phyloP scores from a whole-genome alignment of 2,329 filamentous ascomycete species.

The Trichoderma atroviride region DNA sequence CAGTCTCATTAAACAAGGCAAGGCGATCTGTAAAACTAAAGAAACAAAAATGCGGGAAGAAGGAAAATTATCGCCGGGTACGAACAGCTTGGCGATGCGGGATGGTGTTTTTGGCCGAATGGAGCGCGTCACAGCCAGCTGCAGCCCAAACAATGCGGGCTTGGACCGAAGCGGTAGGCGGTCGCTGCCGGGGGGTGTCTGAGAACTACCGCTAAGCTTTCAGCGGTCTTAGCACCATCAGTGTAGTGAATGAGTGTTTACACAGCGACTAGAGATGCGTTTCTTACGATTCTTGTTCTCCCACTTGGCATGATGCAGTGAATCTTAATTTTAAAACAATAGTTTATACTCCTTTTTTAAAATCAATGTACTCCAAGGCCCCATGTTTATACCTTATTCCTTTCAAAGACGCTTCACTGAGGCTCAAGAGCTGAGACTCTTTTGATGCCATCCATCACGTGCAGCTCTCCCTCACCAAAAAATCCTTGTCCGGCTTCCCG shows the following conservation, averaged over 20 bases:
- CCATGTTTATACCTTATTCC: no score
- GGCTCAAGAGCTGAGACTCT: not conserved
- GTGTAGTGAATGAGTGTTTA: not conserved
- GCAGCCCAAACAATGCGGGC: conserved; percentile 20
- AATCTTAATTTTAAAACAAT: not conserved
- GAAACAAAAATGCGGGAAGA: not conserved
- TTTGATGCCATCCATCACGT: conserved; percentile 1
- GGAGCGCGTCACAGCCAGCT: conserved; percentile 25
- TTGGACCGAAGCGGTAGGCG: conserved; percentile 18
- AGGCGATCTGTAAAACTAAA: not conserved
- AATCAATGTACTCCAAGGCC: no score
- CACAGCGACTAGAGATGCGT: not conserved
- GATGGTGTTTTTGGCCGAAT: conserved; percentile 23
- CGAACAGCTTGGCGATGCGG: conserved; percentile 17
- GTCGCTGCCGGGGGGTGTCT: not conserved
- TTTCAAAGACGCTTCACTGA: not conserved
- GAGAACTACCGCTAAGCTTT: not conserved
- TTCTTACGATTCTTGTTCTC: not conserved
- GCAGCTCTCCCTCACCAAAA: not conserved
- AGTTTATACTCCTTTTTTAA: no score
- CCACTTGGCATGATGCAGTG: not conserved
- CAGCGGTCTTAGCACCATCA: not conserved
- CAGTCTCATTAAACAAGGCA: not conserved
- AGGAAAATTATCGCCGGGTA: not conserved
- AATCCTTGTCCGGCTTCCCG: conserved; percentile 6